phyloP scores from a whole-genome alignment of 306 rosid species.

The Gillenia trifoliata region DNA sequence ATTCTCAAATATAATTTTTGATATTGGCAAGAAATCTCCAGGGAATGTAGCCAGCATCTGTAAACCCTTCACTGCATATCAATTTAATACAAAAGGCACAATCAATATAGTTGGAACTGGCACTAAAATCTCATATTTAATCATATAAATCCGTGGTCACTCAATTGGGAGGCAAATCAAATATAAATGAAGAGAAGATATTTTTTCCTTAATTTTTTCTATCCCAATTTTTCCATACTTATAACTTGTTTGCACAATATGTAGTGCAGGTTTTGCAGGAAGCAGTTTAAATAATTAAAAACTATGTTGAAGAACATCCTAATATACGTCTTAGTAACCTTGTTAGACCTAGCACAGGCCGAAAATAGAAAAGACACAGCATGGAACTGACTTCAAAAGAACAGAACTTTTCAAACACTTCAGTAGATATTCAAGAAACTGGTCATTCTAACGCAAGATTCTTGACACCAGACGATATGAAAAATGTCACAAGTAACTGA shows the following conservation, averaged over 20 bases:
- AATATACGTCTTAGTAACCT: background rate
- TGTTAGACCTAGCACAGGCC: background rate
- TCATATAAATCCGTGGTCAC: background rate
- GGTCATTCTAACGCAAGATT: background rate
- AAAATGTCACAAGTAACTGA: background rate
- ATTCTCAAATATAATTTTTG: slow-evolving; percentile 44
- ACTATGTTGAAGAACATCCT: background rate
- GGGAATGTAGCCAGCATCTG: slow-evolving; percentile 69
- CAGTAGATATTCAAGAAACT: background rate
- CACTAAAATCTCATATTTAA: background rate
- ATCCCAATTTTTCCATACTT: no score
- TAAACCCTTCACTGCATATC: slow-evolving; percentile 77
- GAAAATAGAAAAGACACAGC: background rate
- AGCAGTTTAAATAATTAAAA: background rate
- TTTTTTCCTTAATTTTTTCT: background rate
- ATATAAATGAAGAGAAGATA: background rate
- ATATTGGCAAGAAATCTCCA: slow-evolving; percentile 57
- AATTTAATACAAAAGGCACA: slow-evolving; percentile 13
- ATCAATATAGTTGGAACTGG: slow-evolving; percentile 19
- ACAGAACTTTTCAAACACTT: background rate
- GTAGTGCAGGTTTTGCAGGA: no score
- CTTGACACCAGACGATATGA: background rate
- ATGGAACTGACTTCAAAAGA: background rate
- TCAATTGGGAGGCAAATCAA: background rate
- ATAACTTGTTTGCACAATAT: no score